Base-by-base conservation (phyloP, 179 eudicot genomes). In the Beta corolliflora region DNA sequence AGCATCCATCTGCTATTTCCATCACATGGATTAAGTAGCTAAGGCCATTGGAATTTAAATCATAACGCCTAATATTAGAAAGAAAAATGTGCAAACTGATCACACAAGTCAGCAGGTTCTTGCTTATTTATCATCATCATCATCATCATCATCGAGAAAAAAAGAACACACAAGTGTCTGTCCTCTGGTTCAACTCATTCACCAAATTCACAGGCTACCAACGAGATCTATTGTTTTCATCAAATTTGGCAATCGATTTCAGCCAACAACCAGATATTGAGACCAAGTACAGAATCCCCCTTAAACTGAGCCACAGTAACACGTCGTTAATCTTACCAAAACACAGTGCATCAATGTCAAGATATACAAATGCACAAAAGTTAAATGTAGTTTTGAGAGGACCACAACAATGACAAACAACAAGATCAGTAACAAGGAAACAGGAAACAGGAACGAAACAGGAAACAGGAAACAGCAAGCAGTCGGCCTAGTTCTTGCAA, bases 1-100 rank as follows among this genome's bases (percentile, higher is more conserved):
- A 25, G 29, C 29, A 25, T 25, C 29, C 41, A 36, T 36, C 41
- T 36, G 41, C 41, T 36, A 36, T 36, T 36, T 36, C n/a, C 2
- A 36, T 76, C 58, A 44, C 79, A 76, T 12, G 55, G 45, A 61
- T 60, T n/a, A 61, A 45, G 53, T n/a, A n/a, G n/a, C 70, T 12
- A 29, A 77, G 53, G 46, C 71, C 71, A 23, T 50, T 25, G 25
- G 16, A 12, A 71, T 71, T 16, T 19, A 45, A 48, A 13, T 16
- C 1, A 36, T 25, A 19, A 14, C 29, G 0, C 73, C 73, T n/a
- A 19, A n/a, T 19, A 9, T 9, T 41, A 19, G n/a, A 46, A 5
- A 70, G 73, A 45, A 70, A 55, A 54, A n/a, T 46, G n/a, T 45
- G 74, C 54, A n/a, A 45, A 10, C 13, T 15, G 73, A 41, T 68